Evolutionary conservation across 2,329 filamentous ascomycete species (phyloP), one percentile per base, ranked within the genome.

Genomic region (Sarocladium strictum): DNA sequence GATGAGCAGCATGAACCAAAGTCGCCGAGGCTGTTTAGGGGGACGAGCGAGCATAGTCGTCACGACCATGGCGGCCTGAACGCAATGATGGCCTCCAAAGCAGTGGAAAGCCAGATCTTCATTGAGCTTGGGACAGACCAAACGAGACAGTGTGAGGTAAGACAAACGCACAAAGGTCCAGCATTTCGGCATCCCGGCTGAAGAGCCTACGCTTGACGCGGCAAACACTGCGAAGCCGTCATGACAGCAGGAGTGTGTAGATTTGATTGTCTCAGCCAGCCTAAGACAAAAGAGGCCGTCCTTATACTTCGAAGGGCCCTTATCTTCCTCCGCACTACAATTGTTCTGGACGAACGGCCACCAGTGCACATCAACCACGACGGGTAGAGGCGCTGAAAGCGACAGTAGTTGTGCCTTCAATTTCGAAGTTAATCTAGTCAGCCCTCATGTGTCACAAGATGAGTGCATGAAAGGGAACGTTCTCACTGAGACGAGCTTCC

Each of bases 201-300:
- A 47, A 23, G 23, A 29, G 43, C n/a, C n/a, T 21, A n/a, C 43
- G 43, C 43, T 47, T 47, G 43, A 47, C 43, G 43, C 43, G 43
- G 43, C 43, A 47, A 47, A 24, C 24, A 9, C 29, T 14, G 23
- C 29, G 19, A 27, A 11, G 43, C 43, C 24, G 24, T 29, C 24
- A 47, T 29, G 24, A 17, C 21, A 47, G 14, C 27, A 29, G n/a
- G 7, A 47, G 14, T 10, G 9, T 6, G 11, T 27, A 24, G 27
- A 24, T 7, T 24, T 3, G 21, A 3, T 17, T 47, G 43, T 47
- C 43, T 47, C 43, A 29, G 12, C 21, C 9, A 27, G 12, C 12
- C 7, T 47, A 47, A 47, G 43, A 47, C 43, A 47, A 29, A 26
- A 10, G 23, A 47, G 14, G 12, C 24, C 21, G 3, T 27, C 24